A percentile compares a stretch with the other conserved stretches of the same genome.
phyloP scores from a whole-genome alignment of 176 grass and related monocot species.

The Triticum monococcum region DNA sequence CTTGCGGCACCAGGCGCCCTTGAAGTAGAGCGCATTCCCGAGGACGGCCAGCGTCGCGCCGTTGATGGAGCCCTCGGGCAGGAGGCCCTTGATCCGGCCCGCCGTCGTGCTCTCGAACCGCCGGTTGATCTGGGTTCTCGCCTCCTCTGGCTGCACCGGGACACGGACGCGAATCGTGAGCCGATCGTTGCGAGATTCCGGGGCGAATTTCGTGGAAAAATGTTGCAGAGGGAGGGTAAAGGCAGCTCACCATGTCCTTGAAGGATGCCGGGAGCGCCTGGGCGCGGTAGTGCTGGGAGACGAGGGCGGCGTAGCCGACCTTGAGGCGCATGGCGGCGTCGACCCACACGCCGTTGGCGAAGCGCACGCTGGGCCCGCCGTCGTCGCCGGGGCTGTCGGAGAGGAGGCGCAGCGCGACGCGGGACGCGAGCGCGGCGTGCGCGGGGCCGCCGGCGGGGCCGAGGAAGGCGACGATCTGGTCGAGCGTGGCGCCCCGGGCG shows the following conservation, averaged over 20 bases:
- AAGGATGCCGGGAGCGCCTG: conserved; percentile 50
- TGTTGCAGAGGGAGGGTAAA: background rate
- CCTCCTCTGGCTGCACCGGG: conserved; percentile 36
- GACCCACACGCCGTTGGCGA: conserved; percentile 68
- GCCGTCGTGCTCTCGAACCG: conserved; percentile 48
- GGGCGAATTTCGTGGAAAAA: background rate
- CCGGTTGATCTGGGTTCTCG: conserved; percentile 48
- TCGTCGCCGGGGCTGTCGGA: background rate
- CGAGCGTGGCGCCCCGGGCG: conserved; percentile 28
- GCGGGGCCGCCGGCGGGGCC: conserved; percentile 26
- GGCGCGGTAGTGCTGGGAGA: conserved; percentile 37
- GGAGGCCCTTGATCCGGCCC: conserved; percentile 63
- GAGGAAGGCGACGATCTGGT: conserved; percentile 51
- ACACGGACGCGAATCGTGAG: background rate
- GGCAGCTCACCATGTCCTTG: conserved; percentile 17
- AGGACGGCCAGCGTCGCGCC: conserved; percentile 27
- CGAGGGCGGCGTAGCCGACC: conserved; percentile 39
- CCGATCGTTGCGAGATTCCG: background rate
- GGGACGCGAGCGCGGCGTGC: conserved; percentile 26
- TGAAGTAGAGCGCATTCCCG: conserved; percentile 81
- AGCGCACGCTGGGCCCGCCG: conserved; percentile 48
- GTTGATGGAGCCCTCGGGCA: conserved; percentile 25
- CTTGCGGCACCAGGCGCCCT: conserved; percentile 56
- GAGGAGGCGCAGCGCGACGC: conserved; percentile 32
- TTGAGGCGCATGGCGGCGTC: conserved; percentile 44